Evolutionary conservation across 2,329 filamentous ascomycete species (phyloP), one percentile per base, ranked within the genome.

Genomic region (Diaporthe sp.): DNA sequence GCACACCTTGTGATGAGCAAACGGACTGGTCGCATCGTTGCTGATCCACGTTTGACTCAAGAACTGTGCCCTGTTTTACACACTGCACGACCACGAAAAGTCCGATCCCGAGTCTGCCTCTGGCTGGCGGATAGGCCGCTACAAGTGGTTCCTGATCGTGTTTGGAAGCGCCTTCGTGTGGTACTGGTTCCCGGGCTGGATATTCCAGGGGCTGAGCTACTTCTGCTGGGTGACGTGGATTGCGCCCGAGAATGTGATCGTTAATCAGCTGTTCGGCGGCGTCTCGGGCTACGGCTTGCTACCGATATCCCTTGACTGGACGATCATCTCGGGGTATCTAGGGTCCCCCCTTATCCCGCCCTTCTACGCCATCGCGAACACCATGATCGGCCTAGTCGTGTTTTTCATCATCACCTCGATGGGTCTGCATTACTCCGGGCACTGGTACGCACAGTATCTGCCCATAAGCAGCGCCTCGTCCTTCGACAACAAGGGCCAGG

Each of bases 101-200:
- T 86, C 86, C 8, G 85, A 90, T 78, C 87, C 89, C 1, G 80
- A 85, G 63, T 88, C 87, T 72, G 87, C 87, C 34, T 88, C 86
- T 79, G 92, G 92, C 58, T 94, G 92, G 92, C 86, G 80, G 47
- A 87, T 93, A 67, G 88, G 90, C n/a, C 89, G 91, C 71, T 93
- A 92, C 82, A 87, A 87, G 77, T 90, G 90, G 81, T 94, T 93
- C 84, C 80, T 92, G 73, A 88, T 89, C 78, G 85, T 92, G 49
- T 89, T 90, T 78, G 80, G 83, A 37, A 88, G 83, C 25, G 87
- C 86, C 3, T 91, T 91, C 78, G 79, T 85, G 42, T 90, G 88
- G 88, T 89, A 90, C 80, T 90, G 87, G 85, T 85, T 90, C 78
- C 89, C 89, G 0, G 89, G 88, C 17, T 90, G 87, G 76, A 85